Evolutionary conservation across 352 stramenopile genomes (phyloP).

Genomic region (Phytophthora tentaculata): DNA sequence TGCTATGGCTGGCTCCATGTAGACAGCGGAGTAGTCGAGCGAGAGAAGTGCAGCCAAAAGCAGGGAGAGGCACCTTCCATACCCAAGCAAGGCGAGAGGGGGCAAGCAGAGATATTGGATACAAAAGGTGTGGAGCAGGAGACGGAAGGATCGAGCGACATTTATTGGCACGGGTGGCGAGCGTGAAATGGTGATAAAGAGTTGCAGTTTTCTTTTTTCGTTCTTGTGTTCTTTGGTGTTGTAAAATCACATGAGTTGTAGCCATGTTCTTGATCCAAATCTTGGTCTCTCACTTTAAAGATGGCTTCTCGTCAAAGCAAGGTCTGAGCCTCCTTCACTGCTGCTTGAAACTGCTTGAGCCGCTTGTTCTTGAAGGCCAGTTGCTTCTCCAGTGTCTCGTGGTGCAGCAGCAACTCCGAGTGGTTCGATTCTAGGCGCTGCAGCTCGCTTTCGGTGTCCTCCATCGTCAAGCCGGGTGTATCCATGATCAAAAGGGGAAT

Average conservation of each 20-base stretch:
- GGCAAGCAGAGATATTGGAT: no score
- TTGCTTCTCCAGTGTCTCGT: slow-evolving; percentile 57
- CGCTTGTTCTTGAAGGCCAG: slow-evolving; percentile 49
- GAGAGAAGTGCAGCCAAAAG: slow-evolving; percentile 8
- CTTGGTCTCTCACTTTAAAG: slow-evolving; percentile 2
- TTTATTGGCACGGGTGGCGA: slow-evolving; percentile 42
- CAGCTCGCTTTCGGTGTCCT: slow-evolving; percentile 43
- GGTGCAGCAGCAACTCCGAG: slow-evolving; percentile 62
- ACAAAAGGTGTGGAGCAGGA: slow-evolving; percentile 9
- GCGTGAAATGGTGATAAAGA: slow-evolving; percentile 42
- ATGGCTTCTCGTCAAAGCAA: slow-evolving; percentile 7
- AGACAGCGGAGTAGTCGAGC: slow-evolving; percentile 14
- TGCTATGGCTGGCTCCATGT: slow-evolving; percentile 79
- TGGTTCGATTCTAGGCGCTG: slow-evolving; percentile 65
- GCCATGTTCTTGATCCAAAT: background rate
- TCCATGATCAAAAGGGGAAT: background rate
- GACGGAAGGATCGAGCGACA: slow-evolving; percentile 25
- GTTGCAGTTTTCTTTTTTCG: slow-evolving; percentile 26
- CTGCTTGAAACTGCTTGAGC: slow-evolving; percentile 49
- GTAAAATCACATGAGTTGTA: slow-evolving; percentile 37
- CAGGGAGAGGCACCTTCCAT: slow-evolving; percentile 6
- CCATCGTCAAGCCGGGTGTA: background rate
- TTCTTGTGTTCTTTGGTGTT: slow-evolving; percentile 22
- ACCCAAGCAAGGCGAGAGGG: slow-evolving; percentile 18
- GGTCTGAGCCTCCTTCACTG: slow-evolving; percentile 41